Base-by-base conservation (phyloP, 768 basidiomycete genomes). In the Russula compacta region DNA sequence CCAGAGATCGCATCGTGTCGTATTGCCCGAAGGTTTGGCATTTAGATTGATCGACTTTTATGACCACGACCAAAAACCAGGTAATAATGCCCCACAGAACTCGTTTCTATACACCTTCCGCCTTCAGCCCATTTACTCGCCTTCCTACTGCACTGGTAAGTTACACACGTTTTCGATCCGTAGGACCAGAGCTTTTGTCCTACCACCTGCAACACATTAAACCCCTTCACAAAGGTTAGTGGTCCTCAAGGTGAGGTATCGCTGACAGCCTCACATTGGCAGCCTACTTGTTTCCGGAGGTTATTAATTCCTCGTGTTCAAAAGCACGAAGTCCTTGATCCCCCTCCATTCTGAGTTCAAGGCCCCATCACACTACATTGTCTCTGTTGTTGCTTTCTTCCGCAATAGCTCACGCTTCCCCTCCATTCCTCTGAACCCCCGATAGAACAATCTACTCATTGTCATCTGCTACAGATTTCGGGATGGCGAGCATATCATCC, bases 1-100 rank as follows among this genome's bases (percentile, higher is more conserved):
- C 54, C 63, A 48, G 54, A 56, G 59, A 63, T 64, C 60, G 19
- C 35, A 53, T 61, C 44, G 35, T 56, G 44, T 56, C 29, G 59
- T 64, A 61, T 57, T 53, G 8, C 61, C 60, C 63, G 38, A 53
- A 3, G 43, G 50, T 56, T 56, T 56, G 50, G 59, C n/a, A 42
- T 32, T 17, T 14, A 49, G 60, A 53, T 64, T 60, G 12, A 53
- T 64, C 60, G 12, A 46, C 44, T 49, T 56, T 52, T 19, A 35
- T 43, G 29, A 56, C 33, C 2, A 12, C 4, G 4, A 24, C 63
- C 50, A 57, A 53, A 40, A 19, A 54, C 56, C 55, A 24, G 63
- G 55, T 11, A 17, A 21, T 11, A 17, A 21, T 47, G 24, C 44
- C 24, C 33, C 43, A 43, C 38, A 39, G 21, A 39, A 54, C 53